Evolutionary conservation across 371 early-diverging fungal species (phyloP).

Genomic region (Parasitella parasitica): DNA sequence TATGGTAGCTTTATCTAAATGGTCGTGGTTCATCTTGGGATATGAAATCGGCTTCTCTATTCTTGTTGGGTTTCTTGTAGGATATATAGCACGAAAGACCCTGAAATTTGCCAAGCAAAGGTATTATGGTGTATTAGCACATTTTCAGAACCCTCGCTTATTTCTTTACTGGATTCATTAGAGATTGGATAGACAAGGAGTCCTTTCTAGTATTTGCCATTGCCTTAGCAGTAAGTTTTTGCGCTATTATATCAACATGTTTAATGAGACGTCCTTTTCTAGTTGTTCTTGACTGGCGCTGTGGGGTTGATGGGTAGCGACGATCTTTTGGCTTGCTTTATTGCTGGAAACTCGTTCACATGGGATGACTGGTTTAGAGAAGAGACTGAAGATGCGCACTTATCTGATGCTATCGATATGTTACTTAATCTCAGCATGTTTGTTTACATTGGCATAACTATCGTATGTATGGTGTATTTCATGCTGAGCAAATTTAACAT

Average conservation of each 20-base stretch:
- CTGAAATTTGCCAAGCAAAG: conserved; percentile 68
- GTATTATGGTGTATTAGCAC: too few species aligned
- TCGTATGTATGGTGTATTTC: conserved; percentile 34
- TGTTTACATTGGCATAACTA: conserved; percentile 83
- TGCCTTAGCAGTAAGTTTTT: conserved; percentile 67
- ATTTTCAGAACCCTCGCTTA: too few species aligned
- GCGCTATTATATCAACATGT: too few species aligned
- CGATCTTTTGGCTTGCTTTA: conserved; percentile 87
- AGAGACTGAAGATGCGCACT: conserved; percentile 78
- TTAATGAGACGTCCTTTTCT: not conserved
- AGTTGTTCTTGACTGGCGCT: conserved; percentile 76
- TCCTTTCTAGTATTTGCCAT: conserved; percentile 84
- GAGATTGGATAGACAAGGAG: conserved; percentile 77
- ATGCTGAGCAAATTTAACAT: not conserved
- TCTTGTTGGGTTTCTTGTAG: conserved; percentile 76
- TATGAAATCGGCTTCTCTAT: conserved; percentile 77
- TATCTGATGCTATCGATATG: conserved; percentile 85
- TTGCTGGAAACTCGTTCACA: conserved; percentile 84
- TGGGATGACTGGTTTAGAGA: conserved; percentile 88
- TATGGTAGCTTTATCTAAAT: conserved; percentile 60
- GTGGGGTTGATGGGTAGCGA: conserved; percentile 78
- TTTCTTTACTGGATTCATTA: too few species aligned
- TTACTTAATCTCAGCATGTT: conserved; percentile 87
- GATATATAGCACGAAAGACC: conserved; percentile 66
- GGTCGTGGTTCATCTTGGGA: conserved; percentile 67